Evolutionary conservation across 2,329 filamentous ascomycete species (phyloP).

Genomic region (Diplocarpon mali): DNA sequence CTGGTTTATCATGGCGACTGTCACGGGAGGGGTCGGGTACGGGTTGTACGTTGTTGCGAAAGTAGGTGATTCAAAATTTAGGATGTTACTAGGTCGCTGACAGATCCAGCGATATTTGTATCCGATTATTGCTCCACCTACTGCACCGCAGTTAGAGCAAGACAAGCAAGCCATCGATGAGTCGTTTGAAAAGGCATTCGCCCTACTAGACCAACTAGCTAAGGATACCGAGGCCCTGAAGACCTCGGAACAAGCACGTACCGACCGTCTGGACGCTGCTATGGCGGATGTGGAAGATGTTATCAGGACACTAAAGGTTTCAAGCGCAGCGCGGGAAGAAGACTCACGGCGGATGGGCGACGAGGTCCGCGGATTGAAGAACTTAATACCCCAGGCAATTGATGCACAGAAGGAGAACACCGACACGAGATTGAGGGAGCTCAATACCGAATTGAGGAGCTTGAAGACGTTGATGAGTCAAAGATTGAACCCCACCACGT

Average conservation of each 20-base stretch:
- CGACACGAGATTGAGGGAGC: conserved; percentile 70
- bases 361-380: conserved; percentile 72
- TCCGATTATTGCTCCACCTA: conserved; percentile 85
- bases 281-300: conserved; percentile 77
- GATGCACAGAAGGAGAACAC: conserved; percentile 77
- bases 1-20: conserved; percentile 99
- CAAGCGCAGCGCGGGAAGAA: conserved; percentile 72
- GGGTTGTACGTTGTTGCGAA: conserved; percentile 82
- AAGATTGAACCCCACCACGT: conserved; percentile 37
- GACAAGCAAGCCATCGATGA: conserved; percentile 91
- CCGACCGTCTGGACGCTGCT: conserved; percentile 70
- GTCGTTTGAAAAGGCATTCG: conserved; percentile 85
- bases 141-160: conserved; percentile 83
- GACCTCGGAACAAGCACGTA: conserved; percentile 71
- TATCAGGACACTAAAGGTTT: conserved; percentile 68
- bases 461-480: conserved; percentile 75
- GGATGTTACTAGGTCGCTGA: not conserved
- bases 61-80: conserved; percentile 35
- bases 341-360: conserved; percentile 79
- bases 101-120: conserved; percentile 67
- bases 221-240: conserved; percentile 87
- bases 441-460: conserved; percentile 80
- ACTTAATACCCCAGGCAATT: conserved; percentile 78
- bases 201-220: conserved; percentile 80
- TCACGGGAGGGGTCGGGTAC: conserved; percentile 81